Conservation (phyloP, 176 grass and related monocot genomes). For the Typha latifolia region DNA sequence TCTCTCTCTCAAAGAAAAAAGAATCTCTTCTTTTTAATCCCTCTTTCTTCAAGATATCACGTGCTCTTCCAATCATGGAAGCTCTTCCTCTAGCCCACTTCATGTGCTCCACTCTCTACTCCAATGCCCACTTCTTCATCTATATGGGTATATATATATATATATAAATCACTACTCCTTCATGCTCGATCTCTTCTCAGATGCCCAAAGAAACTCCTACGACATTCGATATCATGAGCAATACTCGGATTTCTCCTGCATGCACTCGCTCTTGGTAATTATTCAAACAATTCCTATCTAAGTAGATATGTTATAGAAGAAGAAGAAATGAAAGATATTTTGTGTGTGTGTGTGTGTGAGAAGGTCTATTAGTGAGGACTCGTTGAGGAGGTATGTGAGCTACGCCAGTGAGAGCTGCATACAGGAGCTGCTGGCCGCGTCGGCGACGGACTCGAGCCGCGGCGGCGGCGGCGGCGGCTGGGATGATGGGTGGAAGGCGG, state of each 20-base stretch:
- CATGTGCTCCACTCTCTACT: constrained; percentile 47
- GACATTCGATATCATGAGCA: background rate
- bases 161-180: background rate
- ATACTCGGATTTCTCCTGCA: background rate
- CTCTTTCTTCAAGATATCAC: background rate
- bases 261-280: constrained; percentile 16
- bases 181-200: background rate
- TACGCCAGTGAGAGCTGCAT: constrained; percentile 97
- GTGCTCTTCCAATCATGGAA: constrained; percentile 3
- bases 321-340: no score
- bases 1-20: constrained; percentile 41
- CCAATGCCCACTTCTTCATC: background rate
- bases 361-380: constrained; percentile 96
- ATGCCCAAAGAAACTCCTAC: background rate
- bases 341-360: background rate
- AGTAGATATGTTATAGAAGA: no score
- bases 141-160: background rate
- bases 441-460: constrained; percentile 5
- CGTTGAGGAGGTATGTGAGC: constrained; percentile 69
- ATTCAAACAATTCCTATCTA: no score
- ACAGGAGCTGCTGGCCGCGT: constrained; percentile 88
- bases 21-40: constrained; percentile 29
- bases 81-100: constrained; percentile 22
- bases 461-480: constrained; percentile 19
- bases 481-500: constrained; percentile 82